Evolutionary conservation across 768 basidiomycete genomes (phyloP), one percentile per base, ranked within the genome.

Genomic region (Mycena haematopus): DNA sequence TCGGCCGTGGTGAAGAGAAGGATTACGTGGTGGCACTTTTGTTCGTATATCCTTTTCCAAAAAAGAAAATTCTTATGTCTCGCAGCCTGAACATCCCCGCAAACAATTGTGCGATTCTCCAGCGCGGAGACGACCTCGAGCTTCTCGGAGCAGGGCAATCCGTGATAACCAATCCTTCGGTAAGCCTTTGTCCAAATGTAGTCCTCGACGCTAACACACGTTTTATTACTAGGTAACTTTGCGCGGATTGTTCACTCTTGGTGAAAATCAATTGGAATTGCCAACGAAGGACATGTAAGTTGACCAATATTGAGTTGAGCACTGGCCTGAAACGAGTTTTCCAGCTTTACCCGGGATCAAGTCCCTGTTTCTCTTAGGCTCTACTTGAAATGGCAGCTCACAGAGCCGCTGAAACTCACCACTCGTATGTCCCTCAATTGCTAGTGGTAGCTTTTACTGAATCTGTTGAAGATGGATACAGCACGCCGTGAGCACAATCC

Each of bases 191-290:
- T 29, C 21, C 52, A 17, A 38, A 7, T 10, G 31, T 19, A 5
- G 22, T 9, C 10, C 22, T 24, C 0, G 22, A 21, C 19, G 17
- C 52, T 52, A 6, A 52, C 52, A 21, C 36, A n/a, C n/a, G n/a
- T 42, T 15, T 19, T 36, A 36, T 13, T 10, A 38, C 10, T 10
- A 53, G 52, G 52, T 93, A 49, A 93, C 92, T 2, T 76, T 93
- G 6, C 89, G 92, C 58, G 91, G 91, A 3, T 68, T 93, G 21
- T 93, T 86, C 73, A 91, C 92, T 1, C 82, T 90, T 2, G 92
- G 92, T 29, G 92, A 93, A 72, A 92, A 90, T 68, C 92, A 93
- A 72, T 73, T 91, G 29, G 92, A 93, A 72, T 90, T 93, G 88
- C 91, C 92, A 3, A 93, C 91, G 9, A 93, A 93, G 75, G 91